Percentiles rank a stretch among this genome's conserved stretches.
These are phyloP conservation scores for Aspergillus kassunensis DNA, from an alignment of 495 filamentous ascomycete genomes.

Conservation along the genomic window DNA sequence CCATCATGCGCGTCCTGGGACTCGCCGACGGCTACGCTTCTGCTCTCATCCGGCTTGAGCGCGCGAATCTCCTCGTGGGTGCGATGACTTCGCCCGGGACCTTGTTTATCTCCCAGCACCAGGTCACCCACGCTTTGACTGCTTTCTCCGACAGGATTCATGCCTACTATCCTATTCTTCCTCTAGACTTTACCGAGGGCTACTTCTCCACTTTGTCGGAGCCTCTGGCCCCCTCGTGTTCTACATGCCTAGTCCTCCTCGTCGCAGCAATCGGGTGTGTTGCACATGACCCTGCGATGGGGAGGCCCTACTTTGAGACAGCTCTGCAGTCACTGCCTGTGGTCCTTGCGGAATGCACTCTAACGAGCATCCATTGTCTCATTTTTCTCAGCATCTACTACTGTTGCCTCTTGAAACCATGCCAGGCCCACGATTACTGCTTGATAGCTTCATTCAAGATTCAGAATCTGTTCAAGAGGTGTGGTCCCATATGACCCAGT, in stretches of 20 bases:
- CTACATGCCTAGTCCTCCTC: constrained; percentile 6
- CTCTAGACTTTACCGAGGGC: not conserved
- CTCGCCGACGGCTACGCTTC: too few species aligned
- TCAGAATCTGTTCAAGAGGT: constrained; percentile 8
- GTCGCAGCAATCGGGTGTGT: constrained; percentile 7
- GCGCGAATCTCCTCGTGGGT: too few species aligned
- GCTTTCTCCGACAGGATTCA: constrained; percentile 4
- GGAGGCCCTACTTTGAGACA: constrained; percentile 9
- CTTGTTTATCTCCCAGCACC: not conserved
- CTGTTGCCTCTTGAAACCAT: constrained; percentile 7
- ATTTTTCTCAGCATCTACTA: constrained; percentile 6
- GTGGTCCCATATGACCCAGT: too few species aligned
- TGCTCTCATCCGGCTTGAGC: too few species aligned
- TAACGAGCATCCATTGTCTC: constrained; percentile 3
- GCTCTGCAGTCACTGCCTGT: not conserved
- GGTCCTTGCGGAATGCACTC: constrained; percentile 5
- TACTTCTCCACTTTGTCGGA: too few species aligned
- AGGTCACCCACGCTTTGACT: not conserved
- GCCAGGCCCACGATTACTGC: constrained; percentile 12
- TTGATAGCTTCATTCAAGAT: constrained; percentile 11
- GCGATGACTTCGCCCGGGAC: too few species aligned
- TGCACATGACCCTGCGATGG: too few species aligned
- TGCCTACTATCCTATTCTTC: constrained; percentile 9
- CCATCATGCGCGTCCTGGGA: too few species aligned
- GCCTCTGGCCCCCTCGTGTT: too few species aligned